Base-by-base conservation (phyloP, 2,329 filamentous ascomycete genomes). In the Fusarium irregulare region DNA sequence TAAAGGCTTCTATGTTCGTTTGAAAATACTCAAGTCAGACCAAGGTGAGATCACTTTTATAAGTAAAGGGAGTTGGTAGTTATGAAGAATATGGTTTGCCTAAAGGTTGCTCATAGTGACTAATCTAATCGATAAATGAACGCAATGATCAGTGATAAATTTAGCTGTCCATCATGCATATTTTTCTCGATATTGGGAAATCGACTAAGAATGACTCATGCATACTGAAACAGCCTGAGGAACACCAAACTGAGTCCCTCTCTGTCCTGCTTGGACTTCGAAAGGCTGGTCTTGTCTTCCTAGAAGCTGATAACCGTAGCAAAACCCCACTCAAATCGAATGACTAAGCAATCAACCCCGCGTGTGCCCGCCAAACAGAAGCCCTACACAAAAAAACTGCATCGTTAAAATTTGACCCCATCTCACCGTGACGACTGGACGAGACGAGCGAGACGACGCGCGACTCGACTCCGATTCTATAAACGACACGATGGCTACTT, bases 401-500 rank as follows among this genome's bases (percentile, higher is more conserved):
- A 57, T 70, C 56, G 66, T 37, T 71, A 80, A 79, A 81, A 79
- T 77, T 79, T 76, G 46, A 49, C 75, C 73, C 72, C 72, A 71
- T 68, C 73, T 78, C 76, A 78, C 73, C 75, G 59, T 75, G 70
- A 65, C 68, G 66, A 77, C 72, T 67, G 72, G 62, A 67, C 61
- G 66, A 74, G 69, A 68, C 65, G 66, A 74, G 69, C 60, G 56
- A 67, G 56, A 70, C 70, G 62, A 67, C 69, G 68, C 65, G 68
- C 67, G 72, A 75, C 83, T 72, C 73, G 66, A 77, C 76, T 66
- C 62, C 66, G 70, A 65, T 60, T 68, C 30, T 42, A 53, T 28
- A 53, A 53, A 53, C 62, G 60, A 65, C 72, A 80, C 71, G 63
- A 91, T 91, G 89, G 88, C 86, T 81, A 84, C 82, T 74, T 88